These are phyloP conservation scores for Flaveria brownii DNA, from an alignment of 129 eudicot species.

Conservation along the genomic window DNA sequence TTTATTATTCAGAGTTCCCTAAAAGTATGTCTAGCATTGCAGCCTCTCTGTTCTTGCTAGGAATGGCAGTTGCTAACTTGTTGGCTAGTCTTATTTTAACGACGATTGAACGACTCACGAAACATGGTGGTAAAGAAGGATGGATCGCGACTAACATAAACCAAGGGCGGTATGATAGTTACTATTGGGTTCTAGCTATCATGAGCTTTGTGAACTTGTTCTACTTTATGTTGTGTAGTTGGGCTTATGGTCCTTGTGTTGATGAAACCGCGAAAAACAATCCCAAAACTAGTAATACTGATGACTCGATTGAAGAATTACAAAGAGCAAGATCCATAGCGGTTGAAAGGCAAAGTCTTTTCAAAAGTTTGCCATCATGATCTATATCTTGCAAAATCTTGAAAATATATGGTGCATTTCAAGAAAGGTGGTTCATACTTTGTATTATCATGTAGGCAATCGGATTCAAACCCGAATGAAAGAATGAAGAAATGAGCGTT, in stretches of 20 bases:
- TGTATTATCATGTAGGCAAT: neutral
- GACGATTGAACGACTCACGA: constrained; percentile 33
- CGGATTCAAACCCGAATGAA: constrained; percentile 1
- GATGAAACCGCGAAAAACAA: constrained; percentile 32
- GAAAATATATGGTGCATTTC: constrained; percentile 30
- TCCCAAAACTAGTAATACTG: neutral
- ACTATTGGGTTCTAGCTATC: constrained; percentile 51
- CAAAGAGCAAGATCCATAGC: constrained; percentile 36
- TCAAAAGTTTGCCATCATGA: constrained; percentile 39
- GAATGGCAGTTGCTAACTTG: constrained; percentile 46
- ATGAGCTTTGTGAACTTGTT: constrained; percentile 52
- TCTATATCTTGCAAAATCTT: constrained; percentile 23
- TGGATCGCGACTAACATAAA: constrained; percentile 52
- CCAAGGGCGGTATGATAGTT: constrained; percentile 53
- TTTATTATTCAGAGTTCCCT: constrained; percentile 56
- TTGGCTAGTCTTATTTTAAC: constrained; percentile 47
- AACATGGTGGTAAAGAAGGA: constrained; percentile 39
- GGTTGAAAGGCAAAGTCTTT: constrained; percentile 40
- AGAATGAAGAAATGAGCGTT: constrained; percentile 20
- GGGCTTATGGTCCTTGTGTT: constrained; percentile 55
- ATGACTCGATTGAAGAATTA: constrained; percentile 30
- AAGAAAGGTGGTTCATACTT: constrained; percentile 21
- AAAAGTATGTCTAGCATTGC: constrained; percentile 61
- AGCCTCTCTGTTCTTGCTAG: constrained; percentile 43
- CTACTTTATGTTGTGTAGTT: constrained; percentile 41